Base-by-base conservation (phyloP, 164 flowering plant genomes). In the Paratinospora sagittata region DNA sequence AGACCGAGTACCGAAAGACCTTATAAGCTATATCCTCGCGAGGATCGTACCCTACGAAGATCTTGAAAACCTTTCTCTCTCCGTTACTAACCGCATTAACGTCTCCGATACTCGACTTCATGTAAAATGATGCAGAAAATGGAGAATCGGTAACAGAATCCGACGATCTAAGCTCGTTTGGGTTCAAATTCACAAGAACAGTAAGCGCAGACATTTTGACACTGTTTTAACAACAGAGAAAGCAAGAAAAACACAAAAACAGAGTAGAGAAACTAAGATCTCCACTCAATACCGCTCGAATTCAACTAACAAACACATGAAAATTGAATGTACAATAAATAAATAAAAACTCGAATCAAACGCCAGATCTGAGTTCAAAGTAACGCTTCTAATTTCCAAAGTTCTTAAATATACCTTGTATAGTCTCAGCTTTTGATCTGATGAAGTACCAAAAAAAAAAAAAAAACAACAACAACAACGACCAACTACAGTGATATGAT, bases 21-120 rank as follows among this genome's bases (percentile, higher is more conserved):
- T 89, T 84, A 26, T 74, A 94, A 1, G 98, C 97, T 16, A 89
- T 69, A 73, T 94, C 97, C 71, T 94, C 97, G 0, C 91, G 84
- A 0, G 93, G 87, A 84, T 94, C 98, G 43, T 94, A 94, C 16
- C 98, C 97, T 10, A 94, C 82, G 61, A 92, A 94, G 76, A 92
- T 84, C 86, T 84, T 89, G 63, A 94, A 89, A n/a, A 81, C 76
- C 57, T 82, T 85, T 24, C 43, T 36, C 26, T 70, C 76, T 12
- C 84, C 80, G 77, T 83, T 80, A 30, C 41, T 27, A 73, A 61
- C 70, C 6, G 60, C 4, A 72, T 71, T 37, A 66, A 34, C 77
- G 23, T 70, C 71, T 11, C 70, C 77, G 64, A 74, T 72, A 16
- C 73, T 26, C 27, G 34, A 43, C 57, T 45, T 67, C 62, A 64